phyloP scores from a whole-genome alignment of 2,329 filamentous ascomycete genomes.

The Tolypocladium tropicale region DNA sequence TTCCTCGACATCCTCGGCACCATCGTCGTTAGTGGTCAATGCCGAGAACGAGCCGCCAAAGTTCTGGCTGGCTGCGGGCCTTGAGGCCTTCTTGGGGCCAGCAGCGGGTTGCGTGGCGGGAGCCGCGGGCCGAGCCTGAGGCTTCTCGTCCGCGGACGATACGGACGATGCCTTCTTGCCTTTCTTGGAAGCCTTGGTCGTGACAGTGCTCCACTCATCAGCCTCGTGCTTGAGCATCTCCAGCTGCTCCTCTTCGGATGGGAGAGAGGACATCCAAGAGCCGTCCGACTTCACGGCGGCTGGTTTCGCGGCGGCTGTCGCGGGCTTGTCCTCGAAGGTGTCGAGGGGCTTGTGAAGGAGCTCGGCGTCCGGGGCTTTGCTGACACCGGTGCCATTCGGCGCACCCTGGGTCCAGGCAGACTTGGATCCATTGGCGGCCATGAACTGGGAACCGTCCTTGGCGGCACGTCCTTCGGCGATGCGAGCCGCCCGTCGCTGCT shows the following conservation, averaged over 20 bases:
- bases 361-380: conserved; percentile 20
- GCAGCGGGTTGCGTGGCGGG: conserved; percentile 20
- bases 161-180: conserved; percentile 24
- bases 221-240: conserved; percentile 41
- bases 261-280: conserved; percentile 40
- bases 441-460: conserved; percentile 63
- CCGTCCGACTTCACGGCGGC: conserved; percentile 21
- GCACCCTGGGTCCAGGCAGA: conserved; percentile 33
- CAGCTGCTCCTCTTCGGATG: conserved; percentile 54
- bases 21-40: conserved; percentile 30
- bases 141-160: conserved; percentile 23
- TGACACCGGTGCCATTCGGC: conserved; percentile 18
- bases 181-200: conserved; percentile 34
- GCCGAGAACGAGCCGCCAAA: conserved; percentile 40
- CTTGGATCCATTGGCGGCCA: conserved; percentile 31
- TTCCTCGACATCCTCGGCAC: conserved; percentile 30
- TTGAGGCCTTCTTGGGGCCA: conserved; percentile 16
- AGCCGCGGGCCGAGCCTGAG: conserved; percentile 15
- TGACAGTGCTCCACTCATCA: conserved; percentile 52
- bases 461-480: conserved; percentile 73
- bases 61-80: conserved; percentile 20
- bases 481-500: conserved; percentile 72
- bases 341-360: conserved; percentile 41
- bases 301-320: conserved; percentile 20
- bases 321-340: conserved; percentile 41